Percentiles rank a stretch among this genome's conserved stretches.
These are phyloP conservation scores for Candida orba DNA, from an alignment of 805 yeast genomes.

Conservation along the genomic window DNA sequence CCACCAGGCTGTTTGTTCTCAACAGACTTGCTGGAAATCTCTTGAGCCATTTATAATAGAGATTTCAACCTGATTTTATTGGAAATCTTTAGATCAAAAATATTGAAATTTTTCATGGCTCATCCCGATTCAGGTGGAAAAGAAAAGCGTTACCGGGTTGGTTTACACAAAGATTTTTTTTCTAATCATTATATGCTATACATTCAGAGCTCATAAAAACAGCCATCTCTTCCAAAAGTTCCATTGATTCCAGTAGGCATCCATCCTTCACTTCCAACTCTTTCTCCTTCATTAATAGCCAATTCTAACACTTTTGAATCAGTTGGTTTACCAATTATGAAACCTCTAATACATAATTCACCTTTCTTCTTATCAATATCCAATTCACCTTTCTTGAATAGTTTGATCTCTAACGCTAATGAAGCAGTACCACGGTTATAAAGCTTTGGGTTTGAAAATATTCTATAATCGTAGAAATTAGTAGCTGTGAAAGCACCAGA, in stretches of 20 bases:
- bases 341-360: slow-evolving; percentile 52
- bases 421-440: slow-evolving; percentile 49
- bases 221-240: slow-evolving; percentile 64
- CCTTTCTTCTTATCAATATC: slow-evolving; percentile 38
- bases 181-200: neutral
- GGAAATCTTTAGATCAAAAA: neutral
- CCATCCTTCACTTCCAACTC: slow-evolving; percentile 42
- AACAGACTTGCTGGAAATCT: neutral
- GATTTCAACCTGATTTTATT: too few relatives aligned
- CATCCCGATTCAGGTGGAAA: neutral
- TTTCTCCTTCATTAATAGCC: slow-evolving; percentile 26
- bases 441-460: slow-evolving; percentile 29
- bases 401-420: slow-evolving; percentile 54
- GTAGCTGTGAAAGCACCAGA: slow-evolving; percentile 55
- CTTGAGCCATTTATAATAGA: neutral
- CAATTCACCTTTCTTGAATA: slow-evolving; percentile 29
- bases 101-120: neutral
- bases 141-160: too few relatives aligned
- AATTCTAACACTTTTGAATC: slow-evolving; percentile 23
- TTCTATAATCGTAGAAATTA: slow-evolving; percentile 56
- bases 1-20: slow-evolving; percentile 17
- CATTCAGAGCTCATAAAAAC: slow-evolving; percentile 40
- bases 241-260: slow-evolving; percentile 47
- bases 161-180: too few relatives aligned
- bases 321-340: slow-evolving; percentile 50